Evolutionary conservation across 1,139 yeast genomes (phyloP).

Genomic region (Lizanozyma gosingica): DNA sequence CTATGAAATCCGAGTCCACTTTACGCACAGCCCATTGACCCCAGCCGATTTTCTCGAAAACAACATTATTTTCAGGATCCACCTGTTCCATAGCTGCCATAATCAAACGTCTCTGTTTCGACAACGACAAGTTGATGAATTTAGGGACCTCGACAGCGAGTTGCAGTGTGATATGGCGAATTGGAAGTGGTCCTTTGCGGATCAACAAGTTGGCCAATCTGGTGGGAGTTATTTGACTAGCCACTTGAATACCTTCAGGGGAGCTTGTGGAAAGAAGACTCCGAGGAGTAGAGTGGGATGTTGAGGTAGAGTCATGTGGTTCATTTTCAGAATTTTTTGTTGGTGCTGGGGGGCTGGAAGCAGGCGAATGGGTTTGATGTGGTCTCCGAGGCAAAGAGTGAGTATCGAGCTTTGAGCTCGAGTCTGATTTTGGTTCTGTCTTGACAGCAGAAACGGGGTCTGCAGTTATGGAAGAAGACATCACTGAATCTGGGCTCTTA

Average conservation of each 20-base stretch:
- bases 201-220: slow-evolving; percentile 62
- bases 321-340: neutral
- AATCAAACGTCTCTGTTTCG: slow-evolving; percentile 83
- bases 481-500: neutral
- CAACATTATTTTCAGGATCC: slow-evolving; percentile 51
- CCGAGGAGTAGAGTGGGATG: no score
- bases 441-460: no score
- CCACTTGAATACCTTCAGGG: slow-evolving; percentile 84
- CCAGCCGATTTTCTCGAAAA: slow-evolving; percentile 95
- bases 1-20: slow-evolving; percentile 42
- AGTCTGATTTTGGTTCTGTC: neutral
- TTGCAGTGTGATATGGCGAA: slow-evolving; percentile 79
- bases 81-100: slow-evolving; percentile 75
- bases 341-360: neutral
- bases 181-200: slow-evolving; percentile 80
- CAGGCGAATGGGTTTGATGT: neutral
- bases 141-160: slow-evolving; percentile 68
- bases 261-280: slow-evolving; percentile 62
- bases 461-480: neutral
- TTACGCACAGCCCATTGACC: slow-evolving; percentile 90
- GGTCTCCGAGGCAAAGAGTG: neutral
- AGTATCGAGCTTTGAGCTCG: no score
- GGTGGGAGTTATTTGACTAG: slow-evolving; percentile 75
- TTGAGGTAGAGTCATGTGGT: neutral
- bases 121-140: slow-evolving; percentile 70